Evolutionary conservation across 768 basidiomycete genomes (phyloP).

Genomic region (Amanita phalloides): DNA sequence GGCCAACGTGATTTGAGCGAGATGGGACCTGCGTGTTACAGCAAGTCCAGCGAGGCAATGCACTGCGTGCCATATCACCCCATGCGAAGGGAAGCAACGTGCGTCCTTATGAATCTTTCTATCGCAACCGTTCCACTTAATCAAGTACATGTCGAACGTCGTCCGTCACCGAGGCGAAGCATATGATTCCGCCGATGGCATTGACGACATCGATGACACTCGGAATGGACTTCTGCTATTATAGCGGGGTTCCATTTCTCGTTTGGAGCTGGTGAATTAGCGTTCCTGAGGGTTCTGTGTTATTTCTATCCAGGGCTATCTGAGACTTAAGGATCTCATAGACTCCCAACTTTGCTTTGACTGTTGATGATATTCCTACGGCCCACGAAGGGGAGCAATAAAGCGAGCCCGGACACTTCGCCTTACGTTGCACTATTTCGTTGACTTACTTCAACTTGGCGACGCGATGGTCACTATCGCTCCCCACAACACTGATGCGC

Average conservation of each 20-base stretch:
- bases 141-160: background rate
- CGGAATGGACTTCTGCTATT: conserved; percentile 8
- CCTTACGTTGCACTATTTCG: too few species aligned
- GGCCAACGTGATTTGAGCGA: conserved; percentile 1
- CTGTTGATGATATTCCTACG: too few species aligned
- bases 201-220: conserved; percentile 8
- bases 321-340: too few species aligned
- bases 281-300: conserved; percentile 10
- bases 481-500: too few species aligned
- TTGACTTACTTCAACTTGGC: too few species aligned
- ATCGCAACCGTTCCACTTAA: background rate
- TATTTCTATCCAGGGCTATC: background rate
- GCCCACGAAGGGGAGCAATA: too few species aligned
- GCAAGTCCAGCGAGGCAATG: background rate
- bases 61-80: conserved; percentile 2
- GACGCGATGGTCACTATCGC: too few species aligned
- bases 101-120: background rate
- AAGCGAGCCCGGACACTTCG: too few species aligned
- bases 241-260: background rate
- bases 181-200: conserved; percentile 6
- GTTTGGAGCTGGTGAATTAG: conserved; percentile 7
- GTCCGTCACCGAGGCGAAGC: conserved; percentile 1
- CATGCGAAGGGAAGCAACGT: conserved; percentile 6
- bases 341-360: too few species aligned
- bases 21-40: background rate